Conservation (phyloP, 1,284 basidiomycete species). For the Puccinia coronata region DNA sequence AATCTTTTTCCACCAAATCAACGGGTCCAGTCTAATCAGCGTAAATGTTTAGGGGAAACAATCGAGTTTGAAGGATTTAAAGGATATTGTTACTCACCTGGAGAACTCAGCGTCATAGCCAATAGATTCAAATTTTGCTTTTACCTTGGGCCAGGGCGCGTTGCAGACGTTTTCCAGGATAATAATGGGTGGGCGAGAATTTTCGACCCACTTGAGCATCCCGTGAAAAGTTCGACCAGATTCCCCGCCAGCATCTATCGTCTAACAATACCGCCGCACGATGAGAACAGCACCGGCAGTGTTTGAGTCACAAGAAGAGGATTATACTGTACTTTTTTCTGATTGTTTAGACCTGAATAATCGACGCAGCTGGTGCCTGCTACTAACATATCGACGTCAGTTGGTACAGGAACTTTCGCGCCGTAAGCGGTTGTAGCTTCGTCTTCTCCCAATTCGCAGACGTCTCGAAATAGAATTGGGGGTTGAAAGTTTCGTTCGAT, state of each 20-base stretch:
- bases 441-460: conserved; percentile 73
- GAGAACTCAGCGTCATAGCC: conserved; percentile 74
- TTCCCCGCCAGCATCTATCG: conserved; percentile 56
- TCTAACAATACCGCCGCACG: neutral
- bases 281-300: neutral
- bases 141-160: conserved; percentile 81
- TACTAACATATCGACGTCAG: conserved; percentile 75
- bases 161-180: conserved; percentile 91
- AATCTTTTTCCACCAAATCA: conserved; percentile 62
- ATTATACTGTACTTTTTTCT: conserved; percentile 71
- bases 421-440: conserved; percentile 80
- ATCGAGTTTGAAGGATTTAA: neutral
- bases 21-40: neutral
- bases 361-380: conserved; percentile 96
- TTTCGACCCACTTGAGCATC: conserved; percentile 91
- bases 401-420: conserved; percentile 78
- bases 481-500: conserved; percentile 91
- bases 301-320: neutral
- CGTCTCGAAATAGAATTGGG: conserved; percentile 87
- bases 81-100: conserved; percentile 58
- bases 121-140: conserved; percentile 72
- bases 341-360: conserved; percentile 90
- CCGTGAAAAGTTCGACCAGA: conserved; percentile 57
- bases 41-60: neutral
- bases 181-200: conserved; percentile 82